A percentile compares a stretch with the other conserved stretches of the same genome.
Conservation (phyloP, 2,329 filamentous ascomycete genomes). For the Parafenestella ontariensis region DNA sequence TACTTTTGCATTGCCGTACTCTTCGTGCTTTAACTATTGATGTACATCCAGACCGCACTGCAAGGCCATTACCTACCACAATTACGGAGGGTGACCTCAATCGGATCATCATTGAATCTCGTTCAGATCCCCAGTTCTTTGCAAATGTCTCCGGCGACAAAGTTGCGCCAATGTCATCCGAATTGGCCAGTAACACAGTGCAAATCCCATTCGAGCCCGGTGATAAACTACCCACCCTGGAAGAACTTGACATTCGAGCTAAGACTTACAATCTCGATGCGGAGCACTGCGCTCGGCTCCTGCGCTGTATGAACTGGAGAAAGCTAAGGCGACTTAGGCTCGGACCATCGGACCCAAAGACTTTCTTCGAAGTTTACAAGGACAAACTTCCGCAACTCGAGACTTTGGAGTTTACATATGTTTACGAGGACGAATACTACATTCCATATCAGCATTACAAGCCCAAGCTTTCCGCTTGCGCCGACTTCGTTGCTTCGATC, state of each 20-base stretch:
- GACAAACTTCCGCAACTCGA: slow-evolving; percentile 3
- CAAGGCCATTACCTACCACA: background rate
- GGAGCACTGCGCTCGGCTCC: slow-evolving; percentile 11
- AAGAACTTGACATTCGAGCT: slow-evolving; percentile 12
- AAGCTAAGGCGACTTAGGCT: slow-evolving; percentile 17
- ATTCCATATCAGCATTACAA: background rate
- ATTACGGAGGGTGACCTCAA: background rate
- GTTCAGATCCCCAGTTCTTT: too few relatives aligned
- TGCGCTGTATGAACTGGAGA: slow-evolving; percentile 13
- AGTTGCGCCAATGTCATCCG: background rate
- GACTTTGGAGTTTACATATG: slow-evolving; percentile 1
- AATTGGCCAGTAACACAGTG: background rate
- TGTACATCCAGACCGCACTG: slow-evolving; percentile 8
- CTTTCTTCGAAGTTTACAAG: slow-evolving; percentile 16
- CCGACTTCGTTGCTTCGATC: slow-evolving; percentile 2
- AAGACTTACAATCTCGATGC: slow-evolving; percentile 16
- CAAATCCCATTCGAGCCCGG: slow-evolving; percentile 15
- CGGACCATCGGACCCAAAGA: slow-evolving; percentile 3
- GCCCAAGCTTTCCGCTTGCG: background rate
- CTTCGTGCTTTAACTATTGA: slow-evolving; percentile 15
- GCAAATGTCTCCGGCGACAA: too few relatives aligned
- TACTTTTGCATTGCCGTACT: slow-evolving; percentile 9
- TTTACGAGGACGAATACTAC: background rate
- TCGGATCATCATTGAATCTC: background rate
- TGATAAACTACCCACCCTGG: slow-evolving; percentile 15